Percentiles rank a stretch among this genome's conserved stretches.
Evolutionary conservation across 1,284 basidiomycete species (phyloP).

Genomic region (Moesziomyces parantarcticus): DNA sequence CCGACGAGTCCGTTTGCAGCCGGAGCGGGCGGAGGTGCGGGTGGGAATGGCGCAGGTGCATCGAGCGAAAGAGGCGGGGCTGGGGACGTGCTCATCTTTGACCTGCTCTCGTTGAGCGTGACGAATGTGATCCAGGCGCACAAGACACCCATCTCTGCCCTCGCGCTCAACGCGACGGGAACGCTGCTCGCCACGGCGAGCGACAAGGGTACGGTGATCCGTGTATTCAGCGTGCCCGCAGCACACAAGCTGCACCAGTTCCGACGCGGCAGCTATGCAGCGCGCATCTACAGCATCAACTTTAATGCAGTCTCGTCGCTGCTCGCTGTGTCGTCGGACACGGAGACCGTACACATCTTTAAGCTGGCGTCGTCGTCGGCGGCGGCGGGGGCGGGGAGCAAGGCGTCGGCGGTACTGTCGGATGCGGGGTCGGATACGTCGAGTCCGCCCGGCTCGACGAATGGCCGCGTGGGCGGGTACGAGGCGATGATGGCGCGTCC

Average conservation of each 20-base stretch:
- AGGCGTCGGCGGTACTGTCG: slow-evolving; percentile 18
- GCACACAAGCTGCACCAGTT: slow-evolving; percentile 96
- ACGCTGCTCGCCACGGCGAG: slow-evolving; percentile 92
- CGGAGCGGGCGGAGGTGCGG: slow-evolving; percentile 65
- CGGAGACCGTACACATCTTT: slow-evolving; percentile 97
- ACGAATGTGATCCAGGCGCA: slow-evolving; percentile 97
- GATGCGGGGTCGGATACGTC: slow-evolving; percentile 22
- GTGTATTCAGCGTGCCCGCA: slow-evolving; percentile 89
- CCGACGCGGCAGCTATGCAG: slow-evolving; percentile 85
- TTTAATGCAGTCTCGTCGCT: slow-evolving; percentile 88
- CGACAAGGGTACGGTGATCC: slow-evolving; percentile 96
- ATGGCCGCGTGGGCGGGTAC: slow-evolving; percentile 60
- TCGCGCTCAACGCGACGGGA: slow-evolving; percentile 87
- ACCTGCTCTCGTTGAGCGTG: slow-evolving; percentile 87
- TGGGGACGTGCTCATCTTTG: slow-evolving; percentile 74
- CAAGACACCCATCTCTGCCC: slow-evolving; percentile 88
- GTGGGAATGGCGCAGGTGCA: too few species aligned
- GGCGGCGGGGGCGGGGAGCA: too few species aligned
- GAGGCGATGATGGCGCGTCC: slow-evolving; percentile 68
- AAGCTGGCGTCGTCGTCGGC: slow-evolving; percentile 73
- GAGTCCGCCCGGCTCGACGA: slow-evolving; percentile 22
- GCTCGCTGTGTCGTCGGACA: slow-evolving; percentile 88
- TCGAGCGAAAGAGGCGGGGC: background rate
- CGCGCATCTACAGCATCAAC: slow-evolving; percentile 88
- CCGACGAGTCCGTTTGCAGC: slow-evolving; percentile 73